Percentiles rank a stretch among this genome's conserved stretches.
Conservation (phyloP, 495 filamentous ascomycete species). For the Chaetomium fimeti region DNA sequence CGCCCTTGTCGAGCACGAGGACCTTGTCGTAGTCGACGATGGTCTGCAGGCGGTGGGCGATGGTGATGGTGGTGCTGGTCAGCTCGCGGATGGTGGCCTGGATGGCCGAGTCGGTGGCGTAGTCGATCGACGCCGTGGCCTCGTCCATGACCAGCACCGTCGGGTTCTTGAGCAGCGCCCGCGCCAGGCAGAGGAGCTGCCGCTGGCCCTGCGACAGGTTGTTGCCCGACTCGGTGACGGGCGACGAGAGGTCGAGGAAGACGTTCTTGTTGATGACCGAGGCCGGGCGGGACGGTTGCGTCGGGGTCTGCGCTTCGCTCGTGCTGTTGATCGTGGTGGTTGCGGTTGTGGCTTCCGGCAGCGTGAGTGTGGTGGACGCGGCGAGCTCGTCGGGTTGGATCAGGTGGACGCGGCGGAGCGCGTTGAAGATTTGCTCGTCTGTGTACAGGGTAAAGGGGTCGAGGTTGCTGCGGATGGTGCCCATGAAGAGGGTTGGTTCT, state of each 20-base stretch:
- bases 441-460: slow-evolving; percentile 92
- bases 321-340: slow-evolving; percentile 18
- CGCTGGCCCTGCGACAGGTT: slow-evolving; percentile 97
- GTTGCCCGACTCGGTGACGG: slow-evolving; percentile 86
- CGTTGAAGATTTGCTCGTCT: slow-evolving; percentile 86
- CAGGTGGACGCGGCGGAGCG: slow-evolving; percentile 85
- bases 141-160: slow-evolving; percentile 98
- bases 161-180: slow-evolving; percentile 87
- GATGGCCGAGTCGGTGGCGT: slow-evolving; percentile 91
- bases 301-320: slow-evolving; percentile 18
- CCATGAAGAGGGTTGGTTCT: slow-evolving; percentile 95
- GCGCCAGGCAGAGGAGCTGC: slow-evolving; percentile 92
- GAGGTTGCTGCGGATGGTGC: slow-evolving; percentile 91
- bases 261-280: slow-evolving; percentile 81
- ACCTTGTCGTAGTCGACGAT: slow-evolving; percentile 99
- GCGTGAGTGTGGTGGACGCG: slow-evolving; percentile 6
- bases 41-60: slow-evolving; percentile 95
- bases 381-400: slow-evolving; percentile 60
- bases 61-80: slow-evolving; percentile 91
- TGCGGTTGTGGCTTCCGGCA: slow-evolving; percentile 24
- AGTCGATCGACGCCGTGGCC: slow-evolving; percentile 97
- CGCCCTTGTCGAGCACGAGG: slow-evolving; percentile 88
- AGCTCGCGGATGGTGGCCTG: slow-evolving; percentile 92
- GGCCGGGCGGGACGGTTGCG: slow-evolving; percentile 31
- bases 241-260: slow-evolving; percentile 81